Base-by-base conservation (phyloP, 2,329 filamentous ascomycete genomes). In the Beauveria rudraprayagi region DNA sequence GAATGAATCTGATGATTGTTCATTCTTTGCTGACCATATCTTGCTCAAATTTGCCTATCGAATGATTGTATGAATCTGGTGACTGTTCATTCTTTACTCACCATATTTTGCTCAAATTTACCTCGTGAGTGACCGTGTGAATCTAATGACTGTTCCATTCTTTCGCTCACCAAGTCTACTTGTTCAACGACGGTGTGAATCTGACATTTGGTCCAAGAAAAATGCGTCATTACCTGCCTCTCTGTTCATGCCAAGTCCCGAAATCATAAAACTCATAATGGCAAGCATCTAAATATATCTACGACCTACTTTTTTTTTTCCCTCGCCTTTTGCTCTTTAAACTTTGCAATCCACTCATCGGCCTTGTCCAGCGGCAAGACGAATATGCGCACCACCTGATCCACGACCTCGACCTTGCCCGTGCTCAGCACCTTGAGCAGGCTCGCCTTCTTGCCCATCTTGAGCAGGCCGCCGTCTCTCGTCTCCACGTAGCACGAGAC, bases 401-500 rank as follows among this genome's bases (percentile, higher is more conserved):
- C 93, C 52, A 96, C 86, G 10, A 99, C 81, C 75, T 96, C 92
- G 7, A 95, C 85, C 69, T 89, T 92, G 7, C 90, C 91, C 9
- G 84, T 84, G 9, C 80, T 80, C 64, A 97, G 74, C 34, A 93
- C 83, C 77, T 91, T 90, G 56, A 91, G 74, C 66, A 97, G 73
- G 22, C 84, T 79, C 65, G 94, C 81, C 70, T 93, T 94, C 82
- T 90, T 92, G 53, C 94, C 93, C 24, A 92, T 87, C 77, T 96
- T 97, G 68, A 96, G 84, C 68, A 99, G 73, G 0, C 92, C 92
- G 0, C 92, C 92, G 0, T 80, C 78, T 4, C 76, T 75, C 0
- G 92, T 97, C 78, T 97, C 92, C 79, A 96, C 88, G 73, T 91
- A 97, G 69, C 91, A 94, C 67, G 96, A 92, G 5, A 96, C 90